These are phyloP conservation scores for Epichloe coenophiala DNA, from an alignment of 2,329 filamentous ascomycete species.

Conservation along the genomic window DNA sequence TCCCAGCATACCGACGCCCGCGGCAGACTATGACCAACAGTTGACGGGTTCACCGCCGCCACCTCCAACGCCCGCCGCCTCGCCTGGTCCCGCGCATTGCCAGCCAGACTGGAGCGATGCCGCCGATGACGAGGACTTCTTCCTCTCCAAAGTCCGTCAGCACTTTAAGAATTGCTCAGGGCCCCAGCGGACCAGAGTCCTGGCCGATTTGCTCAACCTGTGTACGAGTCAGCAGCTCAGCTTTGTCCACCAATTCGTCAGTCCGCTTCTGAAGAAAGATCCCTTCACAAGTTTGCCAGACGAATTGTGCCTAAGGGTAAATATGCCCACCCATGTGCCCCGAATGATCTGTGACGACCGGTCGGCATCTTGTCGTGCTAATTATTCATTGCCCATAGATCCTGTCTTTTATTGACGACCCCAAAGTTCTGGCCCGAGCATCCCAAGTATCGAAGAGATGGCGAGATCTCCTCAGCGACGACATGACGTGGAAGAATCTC, in stretches of 20 bases:
- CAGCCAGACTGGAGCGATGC: constrained; percentile 64
- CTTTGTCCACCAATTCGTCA: constrained; percentile 93
- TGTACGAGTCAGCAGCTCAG: constrained; percentile 92
- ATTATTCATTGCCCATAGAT: constrained; percentile 42
- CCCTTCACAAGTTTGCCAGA: constrained; percentile 86
- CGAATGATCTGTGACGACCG: too few relatives aligned
- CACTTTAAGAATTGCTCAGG: constrained; percentile 69
- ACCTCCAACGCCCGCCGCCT: constrained; percentile 52
- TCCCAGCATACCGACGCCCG: constrained; percentile 52
- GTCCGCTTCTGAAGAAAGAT: constrained; percentile 87
- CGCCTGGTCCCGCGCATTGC: constrained; percentile 46
- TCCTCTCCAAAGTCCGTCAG: constrained; percentile 63
- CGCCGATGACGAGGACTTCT: constrained; percentile 69
- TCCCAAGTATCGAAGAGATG: constrained; percentile 94
- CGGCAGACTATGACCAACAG: constrained; percentile 48
- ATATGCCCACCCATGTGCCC: constrained; percentile 13
- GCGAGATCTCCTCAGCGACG: constrained; percentile 86
- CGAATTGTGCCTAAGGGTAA: constrained; percentile 78
- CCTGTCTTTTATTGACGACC: constrained; percentile 92
- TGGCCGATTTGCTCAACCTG: constrained; percentile 81
- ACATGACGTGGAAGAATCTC: constrained; percentile 96
- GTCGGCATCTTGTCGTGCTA: constrained; percentile 5
- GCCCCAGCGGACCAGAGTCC: constrained; percentile 62
- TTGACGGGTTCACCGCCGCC: constrained; percentile 48
- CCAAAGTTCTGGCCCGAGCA: constrained; percentile 80